Evolutionary conservation across 768 basidiomycete species (phyloP), one percentile per base, ranked within the genome.

Genomic region (Boletus rufocinnamomeus): DNA sequence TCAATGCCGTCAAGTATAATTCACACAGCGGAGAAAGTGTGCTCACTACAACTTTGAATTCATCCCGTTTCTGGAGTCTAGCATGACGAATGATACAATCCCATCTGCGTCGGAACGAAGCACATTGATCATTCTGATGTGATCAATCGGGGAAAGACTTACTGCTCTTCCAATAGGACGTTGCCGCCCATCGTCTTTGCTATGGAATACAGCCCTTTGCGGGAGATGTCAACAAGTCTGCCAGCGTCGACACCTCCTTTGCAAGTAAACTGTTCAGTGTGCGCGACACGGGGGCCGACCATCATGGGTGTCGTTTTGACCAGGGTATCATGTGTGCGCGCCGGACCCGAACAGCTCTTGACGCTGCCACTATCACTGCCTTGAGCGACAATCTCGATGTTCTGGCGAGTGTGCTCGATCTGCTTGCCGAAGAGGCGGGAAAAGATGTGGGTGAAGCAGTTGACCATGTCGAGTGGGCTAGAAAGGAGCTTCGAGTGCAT

Each of bases 91-190:
- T 75, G 38, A 66, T 68, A 55, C 75, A 77, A 47, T 74, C 69
- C 75, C 75, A 76, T 63, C 75, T 76, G 47, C 34, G 58, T 47
- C 44, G 52, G 59, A 56, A 66, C 54, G 60, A 51, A 52, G 27
- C 19, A 6, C 9, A 54, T 63, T 60, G 27, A 64, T 60, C 60
- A 59, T 57, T 58, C 13, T 61, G 61, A 56, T 50, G 49, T 50
- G 56, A 64, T 62, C 63, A 54, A 57, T 53, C 23, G 54, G 59
- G 60, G 59, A 58, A 50, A 44, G 52, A 59, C 73, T 58, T 38
- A 77, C 75, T 71, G 66, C 49, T 76, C 75, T 49, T 76, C 75
- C 27, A 76, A 61, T 6, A 76, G 64, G 37, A 74, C 70, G 50
- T 76, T 77, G 8, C 74, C 76, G 5, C 75, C 75, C 66, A 75